Conservation (phyloP, 1,284 basidiomycete genomes). For the Phaffia rhodozyma region DNA sequence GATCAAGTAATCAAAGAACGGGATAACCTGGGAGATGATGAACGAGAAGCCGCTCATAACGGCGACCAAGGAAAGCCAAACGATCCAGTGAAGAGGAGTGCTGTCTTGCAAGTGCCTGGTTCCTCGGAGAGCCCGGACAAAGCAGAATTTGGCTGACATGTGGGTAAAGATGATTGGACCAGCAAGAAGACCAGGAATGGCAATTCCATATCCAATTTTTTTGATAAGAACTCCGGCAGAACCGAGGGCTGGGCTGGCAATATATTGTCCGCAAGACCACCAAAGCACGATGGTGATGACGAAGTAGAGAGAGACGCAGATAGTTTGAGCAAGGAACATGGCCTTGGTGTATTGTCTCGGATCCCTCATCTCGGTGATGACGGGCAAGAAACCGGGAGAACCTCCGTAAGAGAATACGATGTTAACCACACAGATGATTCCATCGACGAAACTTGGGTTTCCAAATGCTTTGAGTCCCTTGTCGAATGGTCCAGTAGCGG, state of each 20-base stretch:
- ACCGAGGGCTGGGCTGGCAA: constrained; percentile 33
- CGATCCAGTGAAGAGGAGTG: constrained; percentile 48
- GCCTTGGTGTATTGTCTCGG: constrained; percentile 26
- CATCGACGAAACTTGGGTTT: constrained; percentile 27
- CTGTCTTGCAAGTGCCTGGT: constrained; percentile 48
- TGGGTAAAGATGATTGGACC: constrained; percentile 31
- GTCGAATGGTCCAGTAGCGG: constrained; percentile 24
- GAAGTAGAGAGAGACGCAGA: constrained; percentile 19
- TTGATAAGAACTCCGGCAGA: constrained; percentile 32
- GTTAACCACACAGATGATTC: constrained; percentile 30
- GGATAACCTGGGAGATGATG: constrained; percentile 20
- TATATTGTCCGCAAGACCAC: constrained; percentile 29
- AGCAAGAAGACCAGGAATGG: constrained; percentile 29
- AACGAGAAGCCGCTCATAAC: constrained; percentile 30
- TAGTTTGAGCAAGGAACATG: constrained; percentile 17
- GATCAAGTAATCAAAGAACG: constrained; percentile 26
- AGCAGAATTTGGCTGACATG: constrained; percentile 48
- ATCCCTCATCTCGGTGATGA: constrained; percentile 36
- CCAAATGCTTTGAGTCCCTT: constrained; percentile 23
- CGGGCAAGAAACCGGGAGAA: constrained; percentile 28
- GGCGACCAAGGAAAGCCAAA: constrained; percentile 45
- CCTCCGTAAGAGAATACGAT: constrained; percentile 30
- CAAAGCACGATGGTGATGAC: constrained; percentile 2
- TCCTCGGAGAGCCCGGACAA: constrained; percentile 48
- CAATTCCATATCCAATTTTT: constrained; percentile 34